Percentiles rank a stretch among this genome's conserved stretches.
Evolutionary conservation across 495 filamentous ascomycete genomes (phyloP).

Genomic region (Neurospora pannonica): DNA sequence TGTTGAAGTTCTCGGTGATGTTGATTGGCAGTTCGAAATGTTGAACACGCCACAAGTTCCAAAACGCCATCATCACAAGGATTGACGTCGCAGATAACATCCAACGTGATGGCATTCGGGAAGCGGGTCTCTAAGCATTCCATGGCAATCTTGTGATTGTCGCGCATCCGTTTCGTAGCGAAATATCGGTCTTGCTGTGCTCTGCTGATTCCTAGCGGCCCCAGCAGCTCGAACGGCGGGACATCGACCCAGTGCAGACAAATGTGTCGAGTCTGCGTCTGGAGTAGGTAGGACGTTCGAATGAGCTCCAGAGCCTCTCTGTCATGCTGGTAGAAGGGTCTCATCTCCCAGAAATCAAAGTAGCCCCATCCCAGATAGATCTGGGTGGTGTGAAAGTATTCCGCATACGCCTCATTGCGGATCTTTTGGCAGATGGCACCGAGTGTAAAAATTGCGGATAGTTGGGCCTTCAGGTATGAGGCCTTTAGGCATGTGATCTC

Average conservation of each 20-base stretch:
- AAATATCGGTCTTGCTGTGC: not conserved
- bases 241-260: not conserved
- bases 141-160: not conserved
- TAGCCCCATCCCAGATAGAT: too few relatives aligned
- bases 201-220: not conserved
- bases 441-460: not conserved
- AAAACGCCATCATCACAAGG: not conserved
- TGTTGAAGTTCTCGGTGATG: not conserved
- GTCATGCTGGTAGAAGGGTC: too few relatives aligned
- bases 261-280: too few relatives aligned
- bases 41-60: not conserved
- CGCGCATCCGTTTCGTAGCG: not conserved
- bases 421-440: not conserved
- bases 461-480: not conserved
- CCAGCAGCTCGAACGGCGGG: not conserved
- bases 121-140: not conserved
- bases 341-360: too few relatives aligned
- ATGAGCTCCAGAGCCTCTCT: too few relatives aligned
- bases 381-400: not conserved
- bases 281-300: too few relatives aligned
- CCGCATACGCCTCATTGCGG: not conserved
- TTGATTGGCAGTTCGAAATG: not conserved
- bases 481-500: not conserved
- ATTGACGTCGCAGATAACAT: not conserved
- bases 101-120: not conserved